phyloP scores from a whole-genome alignment of 495 filamentous ascomycete species.

The Penicillium lagena region DNA sequence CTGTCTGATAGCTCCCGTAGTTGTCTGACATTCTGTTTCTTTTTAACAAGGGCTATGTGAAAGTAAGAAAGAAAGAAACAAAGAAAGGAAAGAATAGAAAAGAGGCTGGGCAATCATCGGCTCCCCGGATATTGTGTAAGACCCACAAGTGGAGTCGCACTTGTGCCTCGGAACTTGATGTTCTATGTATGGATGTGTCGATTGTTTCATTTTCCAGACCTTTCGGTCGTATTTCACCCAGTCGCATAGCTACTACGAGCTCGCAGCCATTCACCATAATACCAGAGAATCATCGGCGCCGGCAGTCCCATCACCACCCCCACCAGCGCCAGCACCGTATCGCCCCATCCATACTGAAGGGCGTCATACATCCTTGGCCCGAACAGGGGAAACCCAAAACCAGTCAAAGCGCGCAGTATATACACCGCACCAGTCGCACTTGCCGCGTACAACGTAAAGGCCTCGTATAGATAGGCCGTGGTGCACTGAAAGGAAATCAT shows the following conservation, averaged over 20 bases:
- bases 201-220: no score
- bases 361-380: neutral
- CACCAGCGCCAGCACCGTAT: neutral
- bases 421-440: conserved; percentile 7
- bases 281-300: neutral
- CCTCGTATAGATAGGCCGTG: conserved; percentile 7
- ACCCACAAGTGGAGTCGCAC: neutral
- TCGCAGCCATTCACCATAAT: neutral
- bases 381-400: conserved; percentile 2
- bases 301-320: neutral
- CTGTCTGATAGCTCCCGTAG: conserved; percentile 39
- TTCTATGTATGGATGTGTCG: neutral
- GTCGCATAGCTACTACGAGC: neutral
- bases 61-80: no score
- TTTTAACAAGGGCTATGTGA: neutral
- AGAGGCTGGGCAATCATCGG: conserved; percentile 1
- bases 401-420: conserved; percentile 7
- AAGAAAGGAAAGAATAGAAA: no score
- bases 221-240: neutral
- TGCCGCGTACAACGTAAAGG: conserved; percentile 7
- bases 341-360: neutral
- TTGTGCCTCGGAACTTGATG: neutral
- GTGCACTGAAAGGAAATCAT: conserved; percentile 12
- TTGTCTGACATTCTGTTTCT: conserved; percentile 25
- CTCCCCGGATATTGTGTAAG: neutral